Base-by-base conservation (phyloP, 331 rosid species). In the Pyracantha coccinea region DNA sequence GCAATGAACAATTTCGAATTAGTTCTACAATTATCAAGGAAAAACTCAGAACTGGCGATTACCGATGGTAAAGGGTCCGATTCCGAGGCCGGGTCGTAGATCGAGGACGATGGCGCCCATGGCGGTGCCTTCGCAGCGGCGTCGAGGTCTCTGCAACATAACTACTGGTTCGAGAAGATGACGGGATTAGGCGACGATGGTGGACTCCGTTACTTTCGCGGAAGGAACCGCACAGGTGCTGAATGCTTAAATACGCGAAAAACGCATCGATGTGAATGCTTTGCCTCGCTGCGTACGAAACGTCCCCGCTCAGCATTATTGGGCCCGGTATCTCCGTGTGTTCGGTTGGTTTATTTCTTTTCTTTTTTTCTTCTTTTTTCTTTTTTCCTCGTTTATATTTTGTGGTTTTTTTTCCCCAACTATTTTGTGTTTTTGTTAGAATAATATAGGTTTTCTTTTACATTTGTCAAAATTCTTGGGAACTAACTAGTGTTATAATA, bases 91-190 rank as follows among this genome's bases (percentile, higher is more conserved):
- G 31, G 98, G 98, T 1, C 95, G 96, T 24, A 95, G 97, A 85
- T 95, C 99, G 78, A 95, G 99, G 55, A 86, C 88, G 82, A 95
- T 95, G 47, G 99, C 96, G 65, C 98, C 99, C 98, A 95, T 95
- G 81, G 98, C 96, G 32, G 97, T 90, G 85, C 99, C 98, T 81
- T 92, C 99, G 82, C 96, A 92, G 50, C 97, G 97, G 55, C 97
- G 92, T 65, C 91, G 83, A 9, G 89, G 81, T 82, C 96, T 88
- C 96, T 90, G 98, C 92, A 82, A 74, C 90, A 84, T 87, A 73
- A 9, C 14, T 59, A 6, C 3, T 60, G 76, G 69, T 53, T 8
- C 4, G 29, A 14, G 45, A 13, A 16, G 15, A 66, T 77, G 57
- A 53, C 64, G 67, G 28, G 68, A 16, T n/a, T 23, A 35, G 70